These are phyloP conservation scores for Saraca asoca DNA, from an alignment of 331 rosid species.

Conservation along the genomic window DNA sequence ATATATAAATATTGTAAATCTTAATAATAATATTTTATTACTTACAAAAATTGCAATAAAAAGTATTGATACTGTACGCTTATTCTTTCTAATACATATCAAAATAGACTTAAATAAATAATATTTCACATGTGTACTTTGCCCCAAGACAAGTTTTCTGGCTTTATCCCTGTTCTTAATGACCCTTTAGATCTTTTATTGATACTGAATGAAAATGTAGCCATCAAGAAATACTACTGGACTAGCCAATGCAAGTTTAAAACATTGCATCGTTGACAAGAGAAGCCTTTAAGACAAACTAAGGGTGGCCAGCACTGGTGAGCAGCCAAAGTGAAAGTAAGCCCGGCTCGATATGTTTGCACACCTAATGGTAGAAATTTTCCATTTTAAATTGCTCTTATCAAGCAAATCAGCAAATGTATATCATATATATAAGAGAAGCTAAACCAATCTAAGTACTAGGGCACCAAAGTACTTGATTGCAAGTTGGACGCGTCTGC, in stretches of 20 bases:
- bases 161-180: too few species aligned
- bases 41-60: too few species aligned
- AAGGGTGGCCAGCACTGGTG: too few species aligned
- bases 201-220: conserved; percentile 9
- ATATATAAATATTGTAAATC: too few species aligned
- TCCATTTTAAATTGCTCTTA: conserved; percentile 23
- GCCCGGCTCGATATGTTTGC: conserved; percentile 95
- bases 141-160: too few species aligned
- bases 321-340: conserved; percentile 95
- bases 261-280: too few species aligned
- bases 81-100: too few species aligned
- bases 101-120: too few species aligned
- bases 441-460: not conserved
- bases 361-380: conserved; percentile 59
- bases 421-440: conserved; percentile 1
- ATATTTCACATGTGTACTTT: too few species aligned
- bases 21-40: too few species aligned
- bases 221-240: not conserved
- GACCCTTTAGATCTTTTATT: conserved; percentile 2
- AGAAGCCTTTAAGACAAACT: not conserved
- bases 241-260: not conserved
- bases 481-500: conserved; percentile 82
- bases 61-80: too few species aligned
- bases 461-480: conserved; percentile 60
- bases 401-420: conserved; percentile 12